Base-by-base conservation (phyloP, 2,329 filamentous ascomycete species). In the Cladosporium sphaerospermum region DNA sequence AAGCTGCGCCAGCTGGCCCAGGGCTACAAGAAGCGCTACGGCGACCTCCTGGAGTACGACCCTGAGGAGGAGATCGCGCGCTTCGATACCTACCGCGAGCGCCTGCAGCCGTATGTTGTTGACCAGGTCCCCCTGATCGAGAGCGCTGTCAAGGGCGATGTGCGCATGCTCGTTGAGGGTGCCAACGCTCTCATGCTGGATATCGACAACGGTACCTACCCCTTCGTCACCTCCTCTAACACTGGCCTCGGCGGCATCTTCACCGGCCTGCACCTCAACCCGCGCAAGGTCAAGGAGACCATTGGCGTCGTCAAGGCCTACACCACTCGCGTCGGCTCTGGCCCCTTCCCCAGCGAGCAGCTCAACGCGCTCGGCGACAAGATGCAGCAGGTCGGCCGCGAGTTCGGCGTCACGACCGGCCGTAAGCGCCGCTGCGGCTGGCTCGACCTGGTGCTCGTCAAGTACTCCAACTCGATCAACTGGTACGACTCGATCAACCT, bases 281-380 rank as follows among this genome's bases (percentile, higher is more conserved):
- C 80, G 56, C 78, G 73, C 57, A 82, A 81, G 57, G 75, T 86
- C 56, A 77, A 74, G 50, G 77, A 83, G 56, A 76, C 81, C 43
- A 78, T 86, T 58, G 84, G 84, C 51, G 83, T 86, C 9, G 79
- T 84, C 4, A 85, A 87, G 67, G 82, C 82, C 31, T 85, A 85
- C 67, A 85, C 83, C 39, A 86, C 83, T 31, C 66, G 68, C 37
- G 68, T 71, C 28, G 78, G 76, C 41, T 75, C 74, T 41, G 84
- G 84, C 10, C 79, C 79, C n/a, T 86, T 88, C 71, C 83, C 83
- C 42, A 84, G 82, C 0, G 84, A 88, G 66, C 80, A 82, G 63
- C 67, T 80, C 52, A 81, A 82, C 66, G 73, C 74, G 48, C 62
- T 71, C 28, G 81, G 81, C 58, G 77, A 82, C 34, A 79, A 76